Conservation (phyloP, 352 stramenopile species). For the Achlya hypogyna region DNA sequence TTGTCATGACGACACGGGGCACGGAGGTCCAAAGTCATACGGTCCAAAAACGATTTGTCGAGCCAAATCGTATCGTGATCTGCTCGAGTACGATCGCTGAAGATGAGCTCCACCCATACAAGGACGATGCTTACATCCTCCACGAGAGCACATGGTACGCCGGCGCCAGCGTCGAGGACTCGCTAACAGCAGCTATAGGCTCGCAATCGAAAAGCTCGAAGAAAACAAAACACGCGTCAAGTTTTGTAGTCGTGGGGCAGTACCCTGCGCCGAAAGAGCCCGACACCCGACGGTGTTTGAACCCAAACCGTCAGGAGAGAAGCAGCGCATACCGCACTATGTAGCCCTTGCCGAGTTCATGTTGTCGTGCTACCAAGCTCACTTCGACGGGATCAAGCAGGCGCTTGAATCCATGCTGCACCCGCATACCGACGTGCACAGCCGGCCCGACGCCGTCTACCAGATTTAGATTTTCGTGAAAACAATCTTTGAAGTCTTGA, state of each 20-base stretch:
- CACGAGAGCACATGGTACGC: constrained; percentile 7
- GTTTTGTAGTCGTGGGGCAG: neutral
- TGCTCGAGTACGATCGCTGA: neutral
- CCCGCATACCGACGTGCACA: neutral
- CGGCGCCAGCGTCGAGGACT: too few relatives aligned
- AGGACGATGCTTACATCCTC: neutral
- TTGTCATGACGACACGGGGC: neutral
- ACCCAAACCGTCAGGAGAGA: neutral
- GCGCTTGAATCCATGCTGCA: neutral
- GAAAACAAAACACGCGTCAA: constrained; percentile 1
- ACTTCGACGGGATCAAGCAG: constrained; percentile 17
- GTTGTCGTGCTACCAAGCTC: constrained; percentile 18
- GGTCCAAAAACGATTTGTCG: constrained; percentile 5
- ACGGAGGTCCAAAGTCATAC: neutral
- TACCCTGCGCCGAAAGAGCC: neutral
- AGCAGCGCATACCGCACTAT: neutral
- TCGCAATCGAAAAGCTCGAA: neutral
- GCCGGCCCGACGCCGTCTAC: neutral
- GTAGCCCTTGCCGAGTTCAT: constrained; percentile 21
- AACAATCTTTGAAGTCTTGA: neutral
- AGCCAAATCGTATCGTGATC: constrained; percentile 8
- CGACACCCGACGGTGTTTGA: neutral
- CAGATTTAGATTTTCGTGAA: neutral
- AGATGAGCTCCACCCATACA: constrained; percentile 3
- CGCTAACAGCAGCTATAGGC: too few relatives aligned